Evolutionary conservation across 352 stramenopile species (phyloP), one percentile per base, ranked within the genome.

Genomic region (Pythium monospermum): DNA sequence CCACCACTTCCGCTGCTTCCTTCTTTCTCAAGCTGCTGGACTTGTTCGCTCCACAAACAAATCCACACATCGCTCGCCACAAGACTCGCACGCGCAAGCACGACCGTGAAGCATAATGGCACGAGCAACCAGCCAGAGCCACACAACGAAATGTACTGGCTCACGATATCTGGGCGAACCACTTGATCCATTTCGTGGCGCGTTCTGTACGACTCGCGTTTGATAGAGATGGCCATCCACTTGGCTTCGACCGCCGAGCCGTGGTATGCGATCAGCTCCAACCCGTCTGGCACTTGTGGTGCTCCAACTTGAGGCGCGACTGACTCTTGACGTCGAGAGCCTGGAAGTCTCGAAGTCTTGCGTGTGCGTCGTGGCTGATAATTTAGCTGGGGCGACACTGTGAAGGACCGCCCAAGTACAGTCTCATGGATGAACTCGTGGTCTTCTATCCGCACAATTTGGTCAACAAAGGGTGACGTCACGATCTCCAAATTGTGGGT

Each of bases 401-500:
- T 26, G 25, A 53, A 53, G 13, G 33, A 43, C 21, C 55, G 12
- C 1, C 55, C 55, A 11, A 53, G 33, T 18, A 25, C 28, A 0
- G 42, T 63, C 37, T 64, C 57, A 26, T 58, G 57, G 21, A 64
- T 39, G 19, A 64, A 54, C 35, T 59, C 49, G 21, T 59, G 57
- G 31, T 55, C 57, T 43, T 64, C 57, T 10, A 64, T 21, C 0
- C 49, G 57, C 7, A 59, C 49, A 19, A 64, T 36, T 23, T 64
- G 57, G 40, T 64, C 57, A 5, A 59, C 57, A 25, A 55, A 64
- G 12, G 57, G 57, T 7, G 57, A 64, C n/a, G 48, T 52, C 39
- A 64, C 46, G 41, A 64, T 49, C 21, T 64, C 56, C 30, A 95
- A 41, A 40, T 83, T 83, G 66, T 97, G 94, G 2, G 90, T 97